Evolutionary conservation across 768 basidiomycete genomes (phyloP).

Genomic region (Tephrocybe sp.): DNA sequence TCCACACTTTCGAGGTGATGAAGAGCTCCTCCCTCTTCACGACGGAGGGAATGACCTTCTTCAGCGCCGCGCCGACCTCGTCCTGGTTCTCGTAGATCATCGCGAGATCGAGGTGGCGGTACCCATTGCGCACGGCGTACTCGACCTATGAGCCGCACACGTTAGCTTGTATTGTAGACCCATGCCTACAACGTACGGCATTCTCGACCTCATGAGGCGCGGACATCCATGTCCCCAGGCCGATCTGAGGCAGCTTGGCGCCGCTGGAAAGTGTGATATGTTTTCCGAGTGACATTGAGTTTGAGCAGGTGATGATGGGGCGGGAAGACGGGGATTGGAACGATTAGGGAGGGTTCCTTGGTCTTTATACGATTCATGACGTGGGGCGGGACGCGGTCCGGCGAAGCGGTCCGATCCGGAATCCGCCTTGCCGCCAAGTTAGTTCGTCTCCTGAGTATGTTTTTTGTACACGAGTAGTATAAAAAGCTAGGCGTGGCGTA

Average conservation of each 20-base stretch:
- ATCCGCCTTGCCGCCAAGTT: too few species aligned
- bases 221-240: conserved; percentile 83
- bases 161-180: too few species aligned
- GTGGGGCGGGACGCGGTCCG: conserved; percentile 13
- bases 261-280: conserved; percentile 44
- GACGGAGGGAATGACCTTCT: conserved; percentile 74
- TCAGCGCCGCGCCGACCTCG: conserved; percentile 72
- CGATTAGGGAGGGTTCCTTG: too few species aligned
- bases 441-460: too few species aligned
- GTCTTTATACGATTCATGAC: neutral
- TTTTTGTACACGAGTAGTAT: too few species aligned
- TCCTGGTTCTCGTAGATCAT: conserved; percentile 80
- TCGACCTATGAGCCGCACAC: conserved; percentile 52
- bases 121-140: conserved; percentile 71
- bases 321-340: neutral
- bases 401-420: conserved; percentile 13
- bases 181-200: conserved; percentile 44
- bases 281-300: conserved; percentile 30
- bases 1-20: conserved; percentile 86
- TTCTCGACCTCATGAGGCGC: conserved; percentile 74
- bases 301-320: conserved; percentile 1
- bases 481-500: too few species aligned
- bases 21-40: conserved; percentile 81
- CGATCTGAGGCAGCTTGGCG: conserved; percentile 67
- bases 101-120: conserved; percentile 85